Base-by-base conservation (phyloP, 768 basidiomycete genomes). In the Naganishia vaughanmartiniae region DNA sequence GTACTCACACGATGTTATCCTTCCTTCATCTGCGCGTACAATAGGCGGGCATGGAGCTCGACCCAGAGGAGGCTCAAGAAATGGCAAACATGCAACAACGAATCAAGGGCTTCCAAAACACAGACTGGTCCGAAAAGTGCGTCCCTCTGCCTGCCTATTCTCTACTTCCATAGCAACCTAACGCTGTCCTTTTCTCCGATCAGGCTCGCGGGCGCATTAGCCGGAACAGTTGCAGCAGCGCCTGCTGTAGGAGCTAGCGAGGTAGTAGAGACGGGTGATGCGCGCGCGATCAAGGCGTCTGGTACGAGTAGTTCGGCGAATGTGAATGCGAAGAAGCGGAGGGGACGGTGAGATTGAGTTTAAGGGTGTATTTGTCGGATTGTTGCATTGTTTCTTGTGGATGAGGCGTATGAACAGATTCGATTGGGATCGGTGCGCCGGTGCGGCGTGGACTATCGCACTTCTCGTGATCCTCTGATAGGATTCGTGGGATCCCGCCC, bases 61-160 rank as follows among this genome's bases (percentile, higher is more conserved):
- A 81, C 65, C 79, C 78, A 9, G 79, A 81, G 39, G 69, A 75
- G 65, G 78, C 78, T 10, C 74, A 75, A 55, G 79, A 79, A 26
- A 71, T 79, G 71, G 74, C 73, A 26, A 74, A 77, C 67, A 75
- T 76, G 14, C 73, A 77, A 66, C 74, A 76, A 42, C 72, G 74
- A 54, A 74, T 78, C 68, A 56, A 65, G 51, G 74, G 72, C n/a
- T 67, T 74, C 30, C 74, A 77, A 42, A 77, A 73, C 66, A 75
- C 74, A 58, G 79, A 77, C 63, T 79, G 73, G 73, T 65, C 74
- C 11, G 77, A 75, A 72, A 75, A 74, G 79, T 80, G 63, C 70
- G 79, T 78, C n/a, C n/a, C n/a, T n/a, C n/a, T n/a, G n/a, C n/a
- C n/a, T n/a, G n/a, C n/a, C n/a, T 24, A 31, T 58, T 31, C 36